Base-by-base conservation (phyloP, 371 early-diverging fungal genomes). In the Amoeboaphelidium occidentale region DNA sequence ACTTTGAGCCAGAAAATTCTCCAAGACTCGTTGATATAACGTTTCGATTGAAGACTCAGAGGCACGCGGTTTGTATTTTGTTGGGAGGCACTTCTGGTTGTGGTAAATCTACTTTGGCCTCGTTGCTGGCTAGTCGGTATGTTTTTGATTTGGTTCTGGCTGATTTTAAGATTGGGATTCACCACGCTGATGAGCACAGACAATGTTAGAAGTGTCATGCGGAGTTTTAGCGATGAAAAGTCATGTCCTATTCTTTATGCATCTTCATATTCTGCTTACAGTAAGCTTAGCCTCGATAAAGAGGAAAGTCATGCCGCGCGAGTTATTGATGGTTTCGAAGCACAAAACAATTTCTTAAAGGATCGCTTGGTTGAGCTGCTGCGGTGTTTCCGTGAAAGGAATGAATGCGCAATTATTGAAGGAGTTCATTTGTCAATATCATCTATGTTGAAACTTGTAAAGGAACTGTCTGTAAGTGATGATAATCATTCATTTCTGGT, bases 381-480 rank as follows among this genome's bases (percentile, higher is more conserved):
- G 27, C 48, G 50, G 13, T 46, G 49, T 1, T 59, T 51, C 25
- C 20, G 27, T 20, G 39, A 53, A 47, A 55, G 62, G n/a, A 53
- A 56, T 25, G 62, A 63, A 42, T 51, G 55, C 24, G 45, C 62
- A 20, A 60, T 63, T 20, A 62, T 63, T 39, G 63, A 63, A 54
- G 63, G 63, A 42, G 63, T 63, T 4, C 58, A 52, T 13, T 45
- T 63, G n/a, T 63, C 63, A 12, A 55, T 63, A n/a, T 54, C 56
- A 28, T 58, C 49, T n/a, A 63, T 63, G 27, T 52, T 50, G 25
- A 22, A 47, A 3, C 24, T 63, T 20, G 44, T 53, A 17, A 23
- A 49, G 27, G 2, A 55, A 63, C 45, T 63, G 64, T 49, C 62
- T 63, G 27, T 62, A 62, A 17, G 42, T 63, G 22, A 25, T 63